Evolutionary conservation across 495 filamentous ascomycete genomes (phyloP), one percentile per base, ranked within the genome.

Genomic region (Penicillium crystallinum): DNA sequence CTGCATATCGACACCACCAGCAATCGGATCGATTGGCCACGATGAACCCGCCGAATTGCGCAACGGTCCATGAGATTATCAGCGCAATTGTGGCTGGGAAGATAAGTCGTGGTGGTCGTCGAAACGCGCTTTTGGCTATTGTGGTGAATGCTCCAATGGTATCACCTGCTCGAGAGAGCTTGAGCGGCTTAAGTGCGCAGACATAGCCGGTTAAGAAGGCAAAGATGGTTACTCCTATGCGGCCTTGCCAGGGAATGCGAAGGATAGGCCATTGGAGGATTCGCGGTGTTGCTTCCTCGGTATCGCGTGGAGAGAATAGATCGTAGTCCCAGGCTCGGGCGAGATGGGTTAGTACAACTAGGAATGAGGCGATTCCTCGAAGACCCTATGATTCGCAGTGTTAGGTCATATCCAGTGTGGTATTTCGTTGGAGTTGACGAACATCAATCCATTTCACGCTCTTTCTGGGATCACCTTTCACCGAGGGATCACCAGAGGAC

Each of bases 371-470:
- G 31, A 86, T 70, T 49, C 84, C 84, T 47, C 84, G 75, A 1
- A 88, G 74, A 35, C 84, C 84, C 82, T 86, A 4, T 38, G 19
- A 4, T 17, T n/a, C 0, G 7, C n/a, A 33, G 23, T 23, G 33
- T 25, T 22, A 44, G 12, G n/a, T 41, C 1, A 15, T 30, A 17
- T 27, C 23, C 3, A 27, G 23, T 27, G 8, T 9, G 29, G 8
- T 31, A 6, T 31, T 31, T 31, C 29, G 6, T 29, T 8, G 25
- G 25, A 4, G 8, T 29, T 35, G 36, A 74, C 80, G 58, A 70
- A 84, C 82, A 78, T 87, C 84, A 27, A 86, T 81, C 84, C 84
- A 87, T 70, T 85, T 86, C 22, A 87, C 81, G 52, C 82, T 83
- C 60, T 81, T 81, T 54, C 61, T 62, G 1, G 71, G 68, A 46